Conservation (phyloP, 768 basidiomycete genomes). For the Mycena kentingensis region DNA sequence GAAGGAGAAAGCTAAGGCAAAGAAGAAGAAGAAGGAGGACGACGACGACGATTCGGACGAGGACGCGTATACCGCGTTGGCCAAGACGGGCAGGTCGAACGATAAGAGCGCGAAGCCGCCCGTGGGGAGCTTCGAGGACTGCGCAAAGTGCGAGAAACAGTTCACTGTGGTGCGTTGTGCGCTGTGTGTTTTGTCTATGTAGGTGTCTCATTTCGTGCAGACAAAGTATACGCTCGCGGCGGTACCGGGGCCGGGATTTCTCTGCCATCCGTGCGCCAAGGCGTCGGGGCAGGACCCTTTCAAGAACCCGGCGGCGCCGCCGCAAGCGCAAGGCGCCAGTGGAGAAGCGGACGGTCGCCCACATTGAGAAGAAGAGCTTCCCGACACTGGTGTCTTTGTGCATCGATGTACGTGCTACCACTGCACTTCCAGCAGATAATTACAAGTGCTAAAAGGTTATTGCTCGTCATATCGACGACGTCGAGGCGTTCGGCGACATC, state of each 20-base stretch:
- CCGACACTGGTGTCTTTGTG: constrained; percentile 78
- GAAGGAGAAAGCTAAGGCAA: constrained; percentile 45
- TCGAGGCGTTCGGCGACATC: constrained; percentile 87
- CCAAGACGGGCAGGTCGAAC: constrained; percentile 48
- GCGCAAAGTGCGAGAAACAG: constrained; percentile 78
- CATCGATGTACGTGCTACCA: constrained; percentile 61
- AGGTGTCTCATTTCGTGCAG: constrained; percentile 39
- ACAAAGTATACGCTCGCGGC: constrained; percentile 85
- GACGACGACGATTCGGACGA: constrained; percentile 61
- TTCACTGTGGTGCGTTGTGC: constrained; percentile 78
- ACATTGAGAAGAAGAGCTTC: constrained; percentile 70
- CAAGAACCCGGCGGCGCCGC: constrained; percentile 68
- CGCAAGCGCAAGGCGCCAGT: constrained; percentile 63
- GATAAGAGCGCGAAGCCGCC: constrained; percentile 54
- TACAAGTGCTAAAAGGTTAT: constrained; percentile 65
- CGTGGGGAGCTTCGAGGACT: constrained; percentile 77
- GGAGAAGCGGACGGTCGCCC: constrained; percentile 68
- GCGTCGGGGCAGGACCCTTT: constrained; percentile 80
- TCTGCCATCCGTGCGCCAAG: constrained; percentile 86
- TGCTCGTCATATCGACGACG: constrained; percentile 83
- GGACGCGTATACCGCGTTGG: constrained; percentile 67
- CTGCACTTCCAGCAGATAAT: too few relatives aligned
- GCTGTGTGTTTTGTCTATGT: constrained; percentile 1
- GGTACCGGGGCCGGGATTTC: constrained; percentile 67
- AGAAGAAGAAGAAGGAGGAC: constrained; percentile 47